Evolutionary conservation across 2,329 filamentous ascomycete genomes (phyloP).

Genomic region (Alternaria solani): DNA sequence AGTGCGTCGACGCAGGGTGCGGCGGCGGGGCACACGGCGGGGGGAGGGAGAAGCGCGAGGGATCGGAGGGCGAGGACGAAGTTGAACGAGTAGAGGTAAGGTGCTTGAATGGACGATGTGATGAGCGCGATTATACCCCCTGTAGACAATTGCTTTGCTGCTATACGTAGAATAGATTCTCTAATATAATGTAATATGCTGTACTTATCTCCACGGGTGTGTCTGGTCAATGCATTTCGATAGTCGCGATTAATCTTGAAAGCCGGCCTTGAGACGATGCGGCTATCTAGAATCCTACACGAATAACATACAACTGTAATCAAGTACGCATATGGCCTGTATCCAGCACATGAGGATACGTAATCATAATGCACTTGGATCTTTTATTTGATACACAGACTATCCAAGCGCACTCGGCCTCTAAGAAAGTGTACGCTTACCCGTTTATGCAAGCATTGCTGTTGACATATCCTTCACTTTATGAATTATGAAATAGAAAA

Average conservation of each 20-base stretch:
- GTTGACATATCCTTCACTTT: neutral
- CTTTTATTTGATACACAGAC: no score
- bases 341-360: no score
- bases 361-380: no score
- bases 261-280: no score
- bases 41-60: slow-evolving; percentile 36
- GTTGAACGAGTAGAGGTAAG: slow-evolving; percentile 9
- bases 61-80: slow-evolving; percentile 33
- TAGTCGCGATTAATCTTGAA: neutral
- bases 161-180: neutral
- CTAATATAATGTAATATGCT: slow-evolving; percentile 1
- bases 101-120: neutral
- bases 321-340: no score
- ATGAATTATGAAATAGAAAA: no score
- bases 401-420: neutral
- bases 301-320: no score
- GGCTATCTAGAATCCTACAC: no score
- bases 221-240: no score
- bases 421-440: neutral
- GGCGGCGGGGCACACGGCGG: slow-evolving; percentile 8
- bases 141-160: no score
- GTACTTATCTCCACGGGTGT: neutral
- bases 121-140: neutral
- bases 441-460: no score
- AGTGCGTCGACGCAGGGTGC: slow-evolving; percentile 5